A percentile compares a stretch with the other conserved stretches of the same genome.
Evolutionary conservation across 441 rosid species (phyloP).

Genomic region (Rhodomyrtus psidioides): DNA sequence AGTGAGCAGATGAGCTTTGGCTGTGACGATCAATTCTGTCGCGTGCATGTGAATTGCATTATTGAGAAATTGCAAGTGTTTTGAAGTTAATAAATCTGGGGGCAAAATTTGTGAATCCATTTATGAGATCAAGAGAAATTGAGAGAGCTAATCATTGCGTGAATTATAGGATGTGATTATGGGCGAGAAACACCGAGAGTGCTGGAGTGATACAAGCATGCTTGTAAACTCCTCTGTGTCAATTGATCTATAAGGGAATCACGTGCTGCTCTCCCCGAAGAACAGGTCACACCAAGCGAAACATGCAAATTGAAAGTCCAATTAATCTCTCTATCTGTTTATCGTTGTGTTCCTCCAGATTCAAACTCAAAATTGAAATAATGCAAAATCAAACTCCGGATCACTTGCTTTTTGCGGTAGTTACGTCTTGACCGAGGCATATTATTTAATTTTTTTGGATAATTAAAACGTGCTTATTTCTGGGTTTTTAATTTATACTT

Average conservation of each 20-base stretch:
- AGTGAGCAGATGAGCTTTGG: not conserved
- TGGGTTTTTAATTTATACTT: not conserved
- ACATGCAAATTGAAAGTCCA: not conserved
- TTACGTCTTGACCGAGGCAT: not conserved
- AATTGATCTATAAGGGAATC: no score
- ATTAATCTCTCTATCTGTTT: no score
- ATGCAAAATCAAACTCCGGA: no score
- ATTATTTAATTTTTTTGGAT: not conserved
- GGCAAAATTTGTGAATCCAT: no score
- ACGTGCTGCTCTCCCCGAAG: fast-evolving
- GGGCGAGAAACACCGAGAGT: not conserved
- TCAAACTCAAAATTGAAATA: no score
- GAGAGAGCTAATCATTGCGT: no score
- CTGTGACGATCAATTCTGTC: no score
- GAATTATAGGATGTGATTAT: not conserved
- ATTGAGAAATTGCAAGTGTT: not conserved
- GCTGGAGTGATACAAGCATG: not conserved
- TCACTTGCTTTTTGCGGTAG: not conserved
- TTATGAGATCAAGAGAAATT: no score
- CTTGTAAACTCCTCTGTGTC: not conserved
- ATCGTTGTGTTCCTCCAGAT: not conserved
- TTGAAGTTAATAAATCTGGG: not conserved
- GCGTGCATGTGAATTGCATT: not conserved
- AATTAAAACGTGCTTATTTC: not conserved
- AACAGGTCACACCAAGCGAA: not conserved